Evolutionary conservation across 73 alveolate species (phyloP), one percentile per base, ranked within the genome.

Genomic region (Paramecium caudatum): DNA sequence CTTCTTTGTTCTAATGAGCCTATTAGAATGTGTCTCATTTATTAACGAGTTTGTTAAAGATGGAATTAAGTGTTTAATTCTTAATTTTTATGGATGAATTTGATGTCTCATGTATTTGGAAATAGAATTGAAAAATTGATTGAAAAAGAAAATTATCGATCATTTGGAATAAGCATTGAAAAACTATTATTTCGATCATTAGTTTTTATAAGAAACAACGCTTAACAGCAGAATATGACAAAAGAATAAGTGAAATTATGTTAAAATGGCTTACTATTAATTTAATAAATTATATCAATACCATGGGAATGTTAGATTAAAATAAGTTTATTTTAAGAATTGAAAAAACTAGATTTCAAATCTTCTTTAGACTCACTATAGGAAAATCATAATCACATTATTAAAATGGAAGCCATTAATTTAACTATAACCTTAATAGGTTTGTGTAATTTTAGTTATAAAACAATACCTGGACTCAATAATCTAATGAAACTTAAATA

Each of bases 231-330:
- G 49, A 41, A 41, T 74, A 21, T 74, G 3, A 74, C 88, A 3
- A 41, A 74, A 74, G 43, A 19, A 39, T 16, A 19, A 21, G 65
- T 45, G 6, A 37, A 27, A 12, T 30, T 19, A 21, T 74, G 88
- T 39, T 39, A 27, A 16, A 37, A 45, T 12, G 62, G 55, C 17
- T 68, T 74, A 4, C 13, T 41, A 74, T 43, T 74, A 41, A 41
- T 74, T 10, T 39, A 74, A 19, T 34, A 45, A 74, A 21, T 74
- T 4, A 10, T 74, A 19, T 74, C 68, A 4, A 74, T 74, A 19
- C 88, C 88, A 41, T 45, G 37, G 33, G 27, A 74, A 39, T 74
- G 88, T 45, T 37, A 41, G 17, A 19, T 74, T 5, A 74, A 74
- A 68, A 34, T 15, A 7, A 68, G 34, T 12, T 16, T 68, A 5